A percentile compares a stretch with the other conserved stretches of the same genome.
Evolutionary conservation across 495 filamentous ascomycete genomes (phyloP).

Genomic region (Hamigera avellanea): DNA sequence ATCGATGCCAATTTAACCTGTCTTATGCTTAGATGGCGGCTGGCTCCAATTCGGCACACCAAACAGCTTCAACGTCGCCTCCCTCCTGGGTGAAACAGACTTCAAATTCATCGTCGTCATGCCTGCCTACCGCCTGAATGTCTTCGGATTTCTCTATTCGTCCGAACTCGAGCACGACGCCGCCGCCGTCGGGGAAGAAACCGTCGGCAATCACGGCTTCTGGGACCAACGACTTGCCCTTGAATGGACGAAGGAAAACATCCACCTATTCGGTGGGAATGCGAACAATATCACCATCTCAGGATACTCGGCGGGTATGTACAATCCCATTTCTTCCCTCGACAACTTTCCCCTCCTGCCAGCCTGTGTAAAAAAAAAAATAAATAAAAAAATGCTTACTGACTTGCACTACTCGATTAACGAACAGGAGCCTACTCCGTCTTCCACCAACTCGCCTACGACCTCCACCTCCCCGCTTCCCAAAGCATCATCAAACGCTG

Average conservation of each 20-base stretch:
- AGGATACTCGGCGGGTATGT: slow-evolving; percentile 46
- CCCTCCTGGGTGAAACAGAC: slow-evolving; percentile 36
- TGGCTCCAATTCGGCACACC: slow-evolving; percentile 46
- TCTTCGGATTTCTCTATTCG: slow-evolving; percentile 56
- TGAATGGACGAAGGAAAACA: slow-evolving; percentile 54
- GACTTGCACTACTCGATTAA: too few species aligned
- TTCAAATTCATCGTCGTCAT: slow-evolving; percentile 47
- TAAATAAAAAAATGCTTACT: not conserved
- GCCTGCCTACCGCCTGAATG: slow-evolving; percentile 58
- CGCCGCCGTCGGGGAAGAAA: slow-evolving; percentile 23
- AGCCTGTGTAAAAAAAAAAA: not conserved
- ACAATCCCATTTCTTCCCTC: slow-evolving; percentile 53
- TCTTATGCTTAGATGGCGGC: slow-evolving; percentile 33
- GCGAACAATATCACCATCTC: slow-evolving; percentile 50
- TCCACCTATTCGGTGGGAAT: slow-evolving; percentile 51
- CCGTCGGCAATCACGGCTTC: slow-evolving; percentile 51
- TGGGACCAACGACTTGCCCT: slow-evolving; percentile 55
- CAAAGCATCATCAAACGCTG: slow-evolving; percentile 32
- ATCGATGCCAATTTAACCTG: not conserved
- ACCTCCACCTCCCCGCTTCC: slow-evolving; percentile 31
- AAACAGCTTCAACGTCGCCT: slow-evolving; percentile 33
- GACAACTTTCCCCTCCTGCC: slow-evolving; percentile 32
- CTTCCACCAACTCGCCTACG: slow-evolving; percentile 46
- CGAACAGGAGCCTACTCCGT: slow-evolving; percentile 51
- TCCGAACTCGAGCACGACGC: slow-evolving; percentile 39